Evolutionary conservation across 2,329 filamentous ascomycete species (phyloP).

Genomic region (Ascomycota sp.): DNA sequence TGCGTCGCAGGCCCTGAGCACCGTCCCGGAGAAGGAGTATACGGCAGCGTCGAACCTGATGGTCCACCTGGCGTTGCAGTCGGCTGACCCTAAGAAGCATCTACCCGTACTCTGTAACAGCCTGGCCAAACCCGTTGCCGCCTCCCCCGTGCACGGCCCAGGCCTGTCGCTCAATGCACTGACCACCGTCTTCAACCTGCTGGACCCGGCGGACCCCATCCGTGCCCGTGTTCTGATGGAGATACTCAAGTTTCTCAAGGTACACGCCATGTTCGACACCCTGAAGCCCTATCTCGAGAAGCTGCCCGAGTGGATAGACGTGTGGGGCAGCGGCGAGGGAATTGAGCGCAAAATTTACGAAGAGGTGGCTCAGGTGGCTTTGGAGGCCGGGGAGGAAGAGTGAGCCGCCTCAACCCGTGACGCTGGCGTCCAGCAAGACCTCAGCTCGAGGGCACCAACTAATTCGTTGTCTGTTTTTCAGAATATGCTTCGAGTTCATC

Average conservation of each 20-base stretch:
- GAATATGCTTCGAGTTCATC: conserved; percentile 46
- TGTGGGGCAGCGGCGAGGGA: conserved; percentile 68
- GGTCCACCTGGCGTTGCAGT: conserved; percentile 78
- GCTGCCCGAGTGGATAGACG: conserved; percentile 60
- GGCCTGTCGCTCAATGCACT: conserved; percentile 77
- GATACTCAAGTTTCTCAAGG: conserved; percentile 66
- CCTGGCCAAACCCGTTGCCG: conserved; percentile 68
- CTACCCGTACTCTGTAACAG: conserved; percentile 77
- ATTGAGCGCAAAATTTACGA: conserved; percentile 72
- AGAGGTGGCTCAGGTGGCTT: conserved; percentile 61
- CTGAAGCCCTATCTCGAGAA: conserved; percentile 68
- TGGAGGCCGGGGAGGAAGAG: conserved; percentile 57
- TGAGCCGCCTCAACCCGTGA: conserved; percentile 29
- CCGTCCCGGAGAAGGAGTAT: conserved; percentile 88
- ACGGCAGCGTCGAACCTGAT: conserved; percentile 92
- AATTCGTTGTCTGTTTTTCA: conserved; percentile 6
- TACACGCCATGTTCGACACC: conserved; percentile 58
- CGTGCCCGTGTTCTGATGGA: conserved; percentile 82
- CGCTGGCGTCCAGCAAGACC: too few relatives aligned
- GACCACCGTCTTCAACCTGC: conserved; percentile 91
- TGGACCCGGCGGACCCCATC: conserved; percentile 53
- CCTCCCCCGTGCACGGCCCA: conserved; percentile 67
- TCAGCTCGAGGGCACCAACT: too few relatives aligned
- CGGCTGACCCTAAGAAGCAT: conserved; percentile 66
- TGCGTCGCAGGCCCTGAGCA: conserved; percentile 57